Conservation (phyloP, 345 rosid genomes). For the Eutrema heterophyllum region DNA sequence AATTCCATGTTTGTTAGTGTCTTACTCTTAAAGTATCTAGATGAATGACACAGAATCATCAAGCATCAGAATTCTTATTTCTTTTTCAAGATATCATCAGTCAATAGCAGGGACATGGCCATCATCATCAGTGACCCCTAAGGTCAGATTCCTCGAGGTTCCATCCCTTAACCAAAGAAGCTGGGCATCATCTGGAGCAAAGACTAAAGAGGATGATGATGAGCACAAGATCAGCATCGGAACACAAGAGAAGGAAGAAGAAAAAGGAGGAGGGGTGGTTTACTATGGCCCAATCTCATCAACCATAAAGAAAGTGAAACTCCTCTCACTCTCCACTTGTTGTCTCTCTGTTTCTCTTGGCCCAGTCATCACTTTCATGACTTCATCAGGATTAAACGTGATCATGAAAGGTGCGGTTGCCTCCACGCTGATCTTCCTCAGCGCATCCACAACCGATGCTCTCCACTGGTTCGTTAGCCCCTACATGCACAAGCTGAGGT, state of each 20-base stretch:
- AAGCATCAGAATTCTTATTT: background rate
- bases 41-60: background rate
- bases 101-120: slow-evolving; percentile 35
- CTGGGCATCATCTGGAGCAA: slow-evolving; percentile 65
- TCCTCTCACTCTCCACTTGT: slow-evolving; percentile 92
- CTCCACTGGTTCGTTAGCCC: slow-evolving; percentile 97
- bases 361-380: slow-evolving; percentile 92
- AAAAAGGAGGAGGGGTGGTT: slow-evolving; percentile 39
- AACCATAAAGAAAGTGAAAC: slow-evolving; percentile 82
- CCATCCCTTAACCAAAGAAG: slow-evolving; percentile 30
- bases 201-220: slow-evolving; percentile 42
- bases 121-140: slow-evolving; percentile 14
- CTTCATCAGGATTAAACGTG: slow-evolving; percentile 72
- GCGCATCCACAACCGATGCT: slow-evolving; percentile 67
- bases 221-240: slow-evolving; percentile 73
- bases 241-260: slow-evolving; percentile 45
- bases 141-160: background rate
- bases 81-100: slow-evolving; percentile 39
- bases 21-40: background rate
- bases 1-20: background rate
- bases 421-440: slow-evolving; percentile 69
- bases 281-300: slow-evolving; percentile 86
- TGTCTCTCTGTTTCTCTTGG: slow-evolving; percentile 90
- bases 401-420: slow-evolving; percentile 91
- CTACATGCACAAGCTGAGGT: slow-evolving; percentile 78